phyloP scores from a whole-genome alignment of 768 basidiomycete genomes.

The Lactifluus piperatus region DNA sequence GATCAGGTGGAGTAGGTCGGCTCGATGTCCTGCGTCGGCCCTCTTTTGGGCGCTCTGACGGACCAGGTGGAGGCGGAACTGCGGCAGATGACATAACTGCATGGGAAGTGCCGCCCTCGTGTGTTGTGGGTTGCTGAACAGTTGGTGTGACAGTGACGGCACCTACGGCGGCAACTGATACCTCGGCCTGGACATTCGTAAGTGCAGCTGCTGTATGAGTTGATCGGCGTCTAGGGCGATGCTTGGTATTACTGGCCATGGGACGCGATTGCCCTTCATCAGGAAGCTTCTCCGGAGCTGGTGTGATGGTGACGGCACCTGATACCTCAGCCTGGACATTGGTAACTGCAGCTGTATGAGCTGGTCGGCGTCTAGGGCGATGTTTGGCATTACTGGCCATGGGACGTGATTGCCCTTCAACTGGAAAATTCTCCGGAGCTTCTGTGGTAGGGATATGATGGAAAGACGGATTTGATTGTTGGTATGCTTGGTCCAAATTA shows the following conservation, averaged over 20 bases:
- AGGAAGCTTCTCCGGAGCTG: neutral
- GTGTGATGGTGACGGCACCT: neutral
- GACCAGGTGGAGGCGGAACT: constrained; percentile 2
- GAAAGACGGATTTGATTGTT: constrained; percentile 1
- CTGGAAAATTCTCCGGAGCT: neutral
- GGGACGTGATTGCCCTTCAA: neutral
- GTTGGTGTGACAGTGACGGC: neutral
- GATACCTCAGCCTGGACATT: neutral
- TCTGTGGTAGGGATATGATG: neutral
- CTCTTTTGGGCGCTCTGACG: constrained; percentile 18
- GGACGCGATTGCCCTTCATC: neutral
- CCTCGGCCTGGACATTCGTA: neutral
- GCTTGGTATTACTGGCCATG: neutral
- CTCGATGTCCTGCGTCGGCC: constrained; percentile 24
- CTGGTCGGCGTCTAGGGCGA: constrained; percentile 6
- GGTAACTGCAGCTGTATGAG: neutral
- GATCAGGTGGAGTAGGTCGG: constrained; percentile 25
- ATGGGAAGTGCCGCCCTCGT: neutral
- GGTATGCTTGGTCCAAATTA: neutral
- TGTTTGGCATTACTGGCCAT: neutral
- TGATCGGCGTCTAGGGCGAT: constrained; percentile 7
- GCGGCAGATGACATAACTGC: constrained; percentile 5
- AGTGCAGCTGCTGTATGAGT: neutral
- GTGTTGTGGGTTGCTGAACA: neutral
- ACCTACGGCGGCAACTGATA: no score